A percentile compares a stretch with the other conserved stretches of the same genome.
Evolutionary conservation across 352 stramenopile genomes (phyloP).

Genomic region (Pythium utonaiense): DNA sequence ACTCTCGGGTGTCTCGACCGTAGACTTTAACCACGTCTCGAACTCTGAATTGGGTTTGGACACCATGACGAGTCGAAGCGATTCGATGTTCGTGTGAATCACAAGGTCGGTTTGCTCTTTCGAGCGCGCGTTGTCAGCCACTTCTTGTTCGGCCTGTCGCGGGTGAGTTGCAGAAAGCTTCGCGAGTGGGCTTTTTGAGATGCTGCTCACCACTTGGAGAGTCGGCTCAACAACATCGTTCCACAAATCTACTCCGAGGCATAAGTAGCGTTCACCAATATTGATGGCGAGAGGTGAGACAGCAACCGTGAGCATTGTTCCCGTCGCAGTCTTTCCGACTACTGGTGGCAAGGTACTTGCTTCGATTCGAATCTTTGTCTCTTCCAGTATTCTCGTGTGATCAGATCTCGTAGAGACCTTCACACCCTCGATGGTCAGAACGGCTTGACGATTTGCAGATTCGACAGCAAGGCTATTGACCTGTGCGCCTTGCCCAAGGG

Average conservation of each 20-base stretch:
- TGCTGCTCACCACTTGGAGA: conserved; percentile 12
- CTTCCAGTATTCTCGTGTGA: conserved; percentile 19
- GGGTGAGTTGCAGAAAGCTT: background rate
- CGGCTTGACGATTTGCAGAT: background rate
- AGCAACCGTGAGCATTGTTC: background rate
- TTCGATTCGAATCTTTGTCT: conserved; percentile 28
- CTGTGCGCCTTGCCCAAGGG: conserved; percentile 18
- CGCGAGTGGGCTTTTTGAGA: conserved; percentile 5
- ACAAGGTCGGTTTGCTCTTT: background rate
- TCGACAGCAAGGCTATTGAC: background rate
- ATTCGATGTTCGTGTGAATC: conserved; percentile 12
- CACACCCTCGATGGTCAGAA: conserved; percentile 7
- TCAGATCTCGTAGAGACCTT: conserved; percentile 16
- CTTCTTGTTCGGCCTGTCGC: background rate
- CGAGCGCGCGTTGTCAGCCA: background rate
- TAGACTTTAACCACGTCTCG: conserved; percentile 19
- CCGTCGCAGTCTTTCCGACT: background rate
- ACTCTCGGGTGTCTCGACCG: conserved; percentile 15
- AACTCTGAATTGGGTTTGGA: conserved; percentile 17
- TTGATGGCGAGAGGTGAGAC: conserved; percentile 20
- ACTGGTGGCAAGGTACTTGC: background rate
- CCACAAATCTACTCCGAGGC: conserved; percentile 23
- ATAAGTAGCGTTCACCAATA: conserved; percentile 21
- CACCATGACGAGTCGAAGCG: conserved; percentile 18
- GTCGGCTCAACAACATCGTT: conserved; percentile 25